phyloP scores from a whole-genome alignment of 2,329 filamentous ascomycete genomes.

The Colletotrichum sp. region DNA sequence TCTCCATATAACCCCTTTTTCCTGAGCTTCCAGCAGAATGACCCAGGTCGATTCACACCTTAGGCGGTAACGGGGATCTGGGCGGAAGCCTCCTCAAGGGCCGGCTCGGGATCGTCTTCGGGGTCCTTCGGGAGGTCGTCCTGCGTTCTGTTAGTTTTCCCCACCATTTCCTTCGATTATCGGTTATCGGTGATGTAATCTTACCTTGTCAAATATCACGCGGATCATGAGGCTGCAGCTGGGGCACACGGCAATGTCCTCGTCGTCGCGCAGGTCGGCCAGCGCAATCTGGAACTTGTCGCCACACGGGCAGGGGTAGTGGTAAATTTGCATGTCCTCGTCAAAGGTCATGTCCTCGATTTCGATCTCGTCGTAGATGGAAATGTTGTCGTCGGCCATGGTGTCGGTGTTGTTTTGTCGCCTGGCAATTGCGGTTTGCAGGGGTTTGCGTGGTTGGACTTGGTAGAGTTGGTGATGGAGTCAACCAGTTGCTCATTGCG shows the following conservation, averaged over 20 bases:
- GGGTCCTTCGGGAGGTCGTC: slow-evolving; percentile 48
- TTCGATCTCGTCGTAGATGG: slow-evolving; percentile 96
- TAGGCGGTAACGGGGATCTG: slow-evolving; percentile 47
- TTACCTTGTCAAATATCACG: slow-evolving; percentile 87
- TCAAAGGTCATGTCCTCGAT: slow-evolving; percentile 99
- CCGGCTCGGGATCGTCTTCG: slow-evolving; percentile 33
- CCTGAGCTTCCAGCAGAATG: neutral
- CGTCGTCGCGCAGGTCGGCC: slow-evolving; percentile 82
- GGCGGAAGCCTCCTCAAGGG: slow-evolving; percentile 31
- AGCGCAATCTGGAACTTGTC: slow-evolving; percentile 94
- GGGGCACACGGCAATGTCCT: slow-evolving; percentile 96
- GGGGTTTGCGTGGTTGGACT: neutral
- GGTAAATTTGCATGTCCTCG: slow-evolving; percentile 81
- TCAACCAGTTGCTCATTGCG: neutral
- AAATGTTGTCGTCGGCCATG: slow-evolving; percentile 70
- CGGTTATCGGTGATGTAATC: too few species aligned
- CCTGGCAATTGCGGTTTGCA: neutral
- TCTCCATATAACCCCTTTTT: neutral
- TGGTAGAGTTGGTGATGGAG: neutral
- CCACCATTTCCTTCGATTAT: too few species aligned
- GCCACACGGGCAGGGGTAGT: slow-evolving; percentile 96
- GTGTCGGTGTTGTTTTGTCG: slow-evolving; percentile 17
- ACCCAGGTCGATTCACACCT: neutral
- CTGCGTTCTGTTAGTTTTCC: slow-evolving; percentile 28
- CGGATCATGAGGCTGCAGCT: slow-evolving; percentile 97